These are phyloP conservation scores for Vigna nakashimae DNA, from an alignment of 306 rosid species.

Conservation along the genomic window DNA sequence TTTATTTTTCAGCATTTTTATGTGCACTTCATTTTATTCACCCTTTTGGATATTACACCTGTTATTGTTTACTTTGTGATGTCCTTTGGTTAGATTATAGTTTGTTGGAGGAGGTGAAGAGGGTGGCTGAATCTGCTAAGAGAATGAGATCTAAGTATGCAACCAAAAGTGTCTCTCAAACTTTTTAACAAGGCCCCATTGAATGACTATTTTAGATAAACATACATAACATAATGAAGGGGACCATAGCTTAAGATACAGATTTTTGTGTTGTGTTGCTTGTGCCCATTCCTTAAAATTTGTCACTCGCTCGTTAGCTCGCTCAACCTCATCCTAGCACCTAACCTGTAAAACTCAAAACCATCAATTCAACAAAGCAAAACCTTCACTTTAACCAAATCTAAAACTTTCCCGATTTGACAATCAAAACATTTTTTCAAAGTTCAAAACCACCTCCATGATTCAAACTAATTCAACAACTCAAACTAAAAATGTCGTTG, in stretches of 20 bases:
- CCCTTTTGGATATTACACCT: neutral
- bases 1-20: neutral
- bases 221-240: constrained; percentile 57
- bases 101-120: constrained; percentile 89
- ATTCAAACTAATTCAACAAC: neutral
- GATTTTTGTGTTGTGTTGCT: constrained; percentile 37
- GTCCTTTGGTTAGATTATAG: constrained; percentile 63
- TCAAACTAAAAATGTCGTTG: neutral
- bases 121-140: constrained; percentile 84
- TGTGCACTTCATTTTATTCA: no score
- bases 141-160: constrained; percentile 61
- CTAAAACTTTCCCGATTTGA: constrained; percentile 44
- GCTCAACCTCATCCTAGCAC: constrained; percentile 42
- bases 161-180: constrained; percentile 50
- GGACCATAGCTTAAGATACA: constrained; percentile 65
- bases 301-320: constrained; percentile 28
- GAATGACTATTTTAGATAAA: constrained; percentile 49
- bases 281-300: constrained; percentile 45
- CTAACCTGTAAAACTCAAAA: constrained; percentile 40
- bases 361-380: constrained; percentile 34
- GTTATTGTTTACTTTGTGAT: constrained; percentile 3
- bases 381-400: constrained; percentile 29
- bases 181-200: constrained; percentile 74
- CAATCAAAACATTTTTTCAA: constrained; percentile 29
- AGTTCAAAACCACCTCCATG: neutral